These are phyloP conservation scores for Cyclotella baltica DNA, from an alignment of 108 stramenopile genomes.

Conservation along the genomic window DNA sequence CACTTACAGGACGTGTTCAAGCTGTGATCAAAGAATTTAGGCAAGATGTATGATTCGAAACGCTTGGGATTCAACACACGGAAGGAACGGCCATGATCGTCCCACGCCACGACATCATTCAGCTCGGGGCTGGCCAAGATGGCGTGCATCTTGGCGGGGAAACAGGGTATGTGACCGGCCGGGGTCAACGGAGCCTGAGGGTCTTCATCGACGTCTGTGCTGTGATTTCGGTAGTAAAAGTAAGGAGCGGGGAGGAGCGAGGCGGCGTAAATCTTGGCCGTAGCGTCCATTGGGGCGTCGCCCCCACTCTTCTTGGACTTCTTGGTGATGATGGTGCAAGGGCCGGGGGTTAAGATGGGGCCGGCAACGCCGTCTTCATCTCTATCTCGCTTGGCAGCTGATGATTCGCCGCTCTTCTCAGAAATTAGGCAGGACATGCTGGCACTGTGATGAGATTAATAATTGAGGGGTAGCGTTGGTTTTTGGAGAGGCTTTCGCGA, in stretches of 20 bases:
- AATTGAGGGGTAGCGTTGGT: too few species aligned
- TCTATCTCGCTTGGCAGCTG: too few species aligned
- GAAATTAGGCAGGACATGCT: too few species aligned
- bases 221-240: slow-evolving; percentile 71
- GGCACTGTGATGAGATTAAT: too few species aligned
- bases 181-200: slow-evolving; percentile 66
- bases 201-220: slow-evolving; percentile 62
- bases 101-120: slow-evolving; percentile 70
- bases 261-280: neutral
- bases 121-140: slow-evolving; percentile 68
- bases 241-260: slow-evolving; percentile 51
- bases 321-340: neutral
- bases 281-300: neutral
- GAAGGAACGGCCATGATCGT: slow-evolving; percentile 79
- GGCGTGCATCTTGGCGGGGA: slow-evolving; percentile 79
- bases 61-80: slow-evolving; percentile 72
- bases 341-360: too few species aligned
- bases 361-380: too few species aligned
- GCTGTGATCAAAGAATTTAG: slow-evolving; percentile 73
- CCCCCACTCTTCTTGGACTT: neutral
- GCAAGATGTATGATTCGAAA: slow-evolving; percentile 69
- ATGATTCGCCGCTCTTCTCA: too few species aligned
- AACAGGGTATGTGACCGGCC: slow-evolving; percentile 70
- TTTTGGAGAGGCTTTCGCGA: too few species aligned
- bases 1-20: slow-evolving; percentile 48